Evolutionary conservation across 176 grass and related monocot genomes (phyloP).

Genomic region (Eragrostis curvula): DNA sequence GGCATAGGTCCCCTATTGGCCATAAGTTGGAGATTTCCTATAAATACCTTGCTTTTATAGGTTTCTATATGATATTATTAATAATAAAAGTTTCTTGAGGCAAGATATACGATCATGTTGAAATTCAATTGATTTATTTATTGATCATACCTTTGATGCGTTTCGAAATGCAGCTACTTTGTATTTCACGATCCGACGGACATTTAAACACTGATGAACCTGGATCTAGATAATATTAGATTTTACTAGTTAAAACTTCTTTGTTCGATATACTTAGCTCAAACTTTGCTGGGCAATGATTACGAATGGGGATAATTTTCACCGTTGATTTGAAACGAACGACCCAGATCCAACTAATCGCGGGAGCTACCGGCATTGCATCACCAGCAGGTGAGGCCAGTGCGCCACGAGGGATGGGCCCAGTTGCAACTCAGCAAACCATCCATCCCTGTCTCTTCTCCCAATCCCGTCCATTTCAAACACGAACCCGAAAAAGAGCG

Average conservation of each 20-base stretch:
- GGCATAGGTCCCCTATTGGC: too few species aligned
- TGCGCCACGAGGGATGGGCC: slow-evolving; percentile 36
- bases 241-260: not conserved
- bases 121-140: too few species aligned
- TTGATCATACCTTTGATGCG: too few species aligned
- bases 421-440: slow-evolving; percentile 40
- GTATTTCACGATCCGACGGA: too few species aligned
- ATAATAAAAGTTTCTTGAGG: too few species aligned
- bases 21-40: too few species aligned
- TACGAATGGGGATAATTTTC: not conserved
- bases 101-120: too few species aligned
- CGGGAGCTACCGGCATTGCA: rapidly evolving
- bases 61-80: too few species aligned
- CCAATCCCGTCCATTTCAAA: slow-evolving; percentile 45
- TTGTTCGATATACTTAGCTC: not conserved
- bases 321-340: not conserved
- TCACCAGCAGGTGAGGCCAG: not conserved
- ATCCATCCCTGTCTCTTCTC: slow-evolving; percentile 39
- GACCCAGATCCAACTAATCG: not conserved
- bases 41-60: too few species aligned
- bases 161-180: too few species aligned
- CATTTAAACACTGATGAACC: too few species aligned
- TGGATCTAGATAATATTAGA: not conserved
- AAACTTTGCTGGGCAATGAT: not conserved
- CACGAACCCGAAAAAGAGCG: slow-evolving; percentile 39